Conservation (phyloP, 805 yeast genomes). For the Ogataea parapolymorpha region DNA sequence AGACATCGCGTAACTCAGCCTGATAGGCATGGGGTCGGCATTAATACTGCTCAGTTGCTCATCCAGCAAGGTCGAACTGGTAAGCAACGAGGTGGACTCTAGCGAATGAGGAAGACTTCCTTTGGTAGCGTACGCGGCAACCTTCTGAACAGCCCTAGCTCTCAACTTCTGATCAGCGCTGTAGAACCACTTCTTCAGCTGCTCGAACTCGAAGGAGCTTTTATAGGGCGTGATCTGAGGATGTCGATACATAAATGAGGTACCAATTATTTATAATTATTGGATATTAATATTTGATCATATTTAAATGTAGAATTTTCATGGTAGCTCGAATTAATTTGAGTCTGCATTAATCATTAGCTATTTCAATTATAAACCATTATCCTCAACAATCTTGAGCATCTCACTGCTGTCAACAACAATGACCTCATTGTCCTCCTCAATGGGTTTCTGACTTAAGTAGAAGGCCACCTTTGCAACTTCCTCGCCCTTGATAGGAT, state of each 20-base stretch:
- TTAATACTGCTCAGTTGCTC: slow-evolving; percentile 20
- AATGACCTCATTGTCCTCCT: slow-evolving; percentile 25
- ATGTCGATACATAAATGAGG: slow-evolving; percentile 17
- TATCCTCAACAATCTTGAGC: slow-evolving; percentile 18
- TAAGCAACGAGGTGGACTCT: slow-evolving; percentile 59
- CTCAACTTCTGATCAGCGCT: slow-evolving; percentile 23
- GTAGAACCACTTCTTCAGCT: slow-evolving; percentile 52
- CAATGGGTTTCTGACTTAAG: slow-evolving; percentile 23
- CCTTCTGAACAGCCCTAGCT: slow-evolving; percentile 46
- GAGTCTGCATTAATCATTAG: neutral
- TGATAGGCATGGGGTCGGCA: slow-evolving; percentile 36
- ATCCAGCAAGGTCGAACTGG: slow-evolving; percentile 47
- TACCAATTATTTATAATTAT: neutral
- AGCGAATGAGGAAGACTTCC: slow-evolving; percentile 71
- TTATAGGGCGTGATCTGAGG: slow-evolving; percentile 36
- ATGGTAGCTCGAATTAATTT: no score
- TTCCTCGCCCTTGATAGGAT: slow-evolving; percentile 61
- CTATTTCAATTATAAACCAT: slow-evolving; percentile 1
- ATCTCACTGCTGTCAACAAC: slow-evolving; percentile 21
- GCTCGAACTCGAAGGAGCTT: slow-evolving; percentile 40
- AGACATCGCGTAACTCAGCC: slow-evolving; percentile 66
- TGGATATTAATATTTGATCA: neutral
- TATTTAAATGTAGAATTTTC: neutral
- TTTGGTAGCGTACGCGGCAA: slow-evolving; percentile 52
- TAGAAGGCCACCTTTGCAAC: slow-evolving; percentile 49